phyloP scores from a whole-genome alignment of 176 grass and related monocot species.

The Carex scoparia region DNA sequence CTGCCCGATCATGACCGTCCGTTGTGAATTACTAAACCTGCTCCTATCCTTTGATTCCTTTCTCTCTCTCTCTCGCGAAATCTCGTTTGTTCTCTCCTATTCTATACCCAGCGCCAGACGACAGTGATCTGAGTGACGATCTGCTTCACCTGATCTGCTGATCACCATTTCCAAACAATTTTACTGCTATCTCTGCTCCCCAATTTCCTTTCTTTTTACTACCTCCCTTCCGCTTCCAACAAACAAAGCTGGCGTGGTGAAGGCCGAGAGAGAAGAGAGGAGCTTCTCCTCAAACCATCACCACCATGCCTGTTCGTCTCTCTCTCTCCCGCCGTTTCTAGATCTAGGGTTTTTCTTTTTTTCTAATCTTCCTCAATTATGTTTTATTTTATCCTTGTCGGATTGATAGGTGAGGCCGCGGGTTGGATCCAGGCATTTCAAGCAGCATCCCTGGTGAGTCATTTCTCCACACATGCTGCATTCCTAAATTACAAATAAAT shows the following conservation, averaged over 20 bases:
- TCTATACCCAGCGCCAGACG: not conserved
- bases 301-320: not conserved
- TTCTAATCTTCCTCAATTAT: not conserved
- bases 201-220: not conserved
- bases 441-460: slow-evolving; percentile 24
- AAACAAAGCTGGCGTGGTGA: not conserved
- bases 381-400: not conserved
- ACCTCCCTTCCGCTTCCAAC: not conserved
- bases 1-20: too few relatives aligned
- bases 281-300: not conserved
- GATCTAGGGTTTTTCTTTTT: not conserved
- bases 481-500: not conserved
- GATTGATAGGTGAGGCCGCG: not conserved
- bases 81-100: too few relatives aligned
- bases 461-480: not conserved
- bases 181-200: not conserved
- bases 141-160: not conserved
- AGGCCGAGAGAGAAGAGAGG: not conserved
- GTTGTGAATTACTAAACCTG: too few relatives aligned
- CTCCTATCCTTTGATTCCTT: not conserved
- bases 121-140: not conserved
- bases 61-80: too few relatives aligned
- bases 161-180: not conserved
- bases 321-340: not conserved
- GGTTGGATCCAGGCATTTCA: slow-evolving; percentile 26